Base-by-base conservation (phyloP, 192 early-diverging fungal genomes). In the Chytriomyces sp. region DNA sequence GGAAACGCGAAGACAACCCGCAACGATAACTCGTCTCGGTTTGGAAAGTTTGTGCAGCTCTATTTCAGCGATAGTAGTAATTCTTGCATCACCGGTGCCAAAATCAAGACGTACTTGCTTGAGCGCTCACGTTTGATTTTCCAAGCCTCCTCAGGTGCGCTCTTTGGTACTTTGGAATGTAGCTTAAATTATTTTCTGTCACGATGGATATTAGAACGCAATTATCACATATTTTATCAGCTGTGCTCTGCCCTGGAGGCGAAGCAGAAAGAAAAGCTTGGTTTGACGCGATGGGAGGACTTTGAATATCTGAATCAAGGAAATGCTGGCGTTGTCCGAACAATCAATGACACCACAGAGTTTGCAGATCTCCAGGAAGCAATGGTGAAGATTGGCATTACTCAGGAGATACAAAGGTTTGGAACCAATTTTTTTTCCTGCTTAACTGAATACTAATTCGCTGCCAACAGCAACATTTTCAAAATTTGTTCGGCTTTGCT, bases 201-300 rank as follows among this genome's bases (percentile, higher is more conserved):
- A 75, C 8, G 74, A 28, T 54, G 8, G 17, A 74, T 41, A 49
- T 37, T 39, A 78, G 93, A 95, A 80, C 88, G 94, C 67, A 95
- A 94, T 80, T 96, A 96, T 79, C 94, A 96, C 78, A 91, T 96
- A 68, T 96, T 96, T 73, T 96, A 96, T 78, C 94, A 96, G 55
- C 56, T 76, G 14, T 76, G 75, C 39, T 14, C 63, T 78, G 75
- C 73, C 17, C 49, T 55, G 0, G 75, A 75, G 10, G 59, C 75
- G 12, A 75, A 75, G 14, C 75, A 76, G 49, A 59, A 80, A 37
- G 88, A 90, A 54, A 89, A 91, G 52, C 81, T 91, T 19, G 88
- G 90, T 31, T 72, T 93, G 34, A 78, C 77, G n/a, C 78, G 83
- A 52, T 89, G 78, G 61, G 74, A 79, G 1, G 77, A 88, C 37